Evolutionary conservation across 305 asterid genomes (phyloP).

Genomic region (Galium porrigens): DNA sequence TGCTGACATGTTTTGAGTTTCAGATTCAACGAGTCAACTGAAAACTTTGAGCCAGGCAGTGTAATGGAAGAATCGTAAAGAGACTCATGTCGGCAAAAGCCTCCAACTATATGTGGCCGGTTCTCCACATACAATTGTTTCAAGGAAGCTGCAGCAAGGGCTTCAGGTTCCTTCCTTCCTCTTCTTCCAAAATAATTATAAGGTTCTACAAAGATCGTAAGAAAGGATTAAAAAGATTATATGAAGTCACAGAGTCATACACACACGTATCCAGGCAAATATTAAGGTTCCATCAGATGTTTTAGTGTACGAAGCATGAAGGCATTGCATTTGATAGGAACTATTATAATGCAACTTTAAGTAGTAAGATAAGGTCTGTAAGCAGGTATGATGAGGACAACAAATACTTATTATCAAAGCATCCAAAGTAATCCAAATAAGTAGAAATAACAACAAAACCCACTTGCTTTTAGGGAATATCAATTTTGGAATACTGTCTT

Average conservation of each 20-base stretch:
- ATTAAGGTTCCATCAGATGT: background rate
- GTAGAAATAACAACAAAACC: background rate
- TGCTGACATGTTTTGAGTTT: constrained; percentile 45
- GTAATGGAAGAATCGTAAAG: constrained; percentile 36
- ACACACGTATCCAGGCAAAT: background rate
- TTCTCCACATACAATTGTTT: constrained; percentile 88
- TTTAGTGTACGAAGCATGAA: background rate
- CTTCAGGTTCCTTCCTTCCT: constrained; percentile 64
- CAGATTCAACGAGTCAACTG: constrained; percentile 49
- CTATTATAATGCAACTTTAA: constrained; percentile 1
- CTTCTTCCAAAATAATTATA: constrained; percentile 48
- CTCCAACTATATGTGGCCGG: constrained; percentile 77
- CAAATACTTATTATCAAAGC: background rate
- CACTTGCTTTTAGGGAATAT: background rate
- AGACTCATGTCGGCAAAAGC: constrained; percentile 55
- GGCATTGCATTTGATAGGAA: background rate
- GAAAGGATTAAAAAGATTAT: constrained; percentile 23
- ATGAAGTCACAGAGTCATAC: background rate
- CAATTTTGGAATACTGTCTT: background rate
- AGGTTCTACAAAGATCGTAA: constrained; percentile 42
- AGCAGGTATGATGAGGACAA: background rate
- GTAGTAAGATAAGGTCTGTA: background rate
- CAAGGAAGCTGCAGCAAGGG: constrained; percentile 53
- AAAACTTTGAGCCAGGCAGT: constrained; percentile 33
- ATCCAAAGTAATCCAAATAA: background rate